These are phyloP conservation scores for Helenozyma rhizophorensis DNA, from an alignment of 805 yeast species.

Conservation along the genomic window DNA sequence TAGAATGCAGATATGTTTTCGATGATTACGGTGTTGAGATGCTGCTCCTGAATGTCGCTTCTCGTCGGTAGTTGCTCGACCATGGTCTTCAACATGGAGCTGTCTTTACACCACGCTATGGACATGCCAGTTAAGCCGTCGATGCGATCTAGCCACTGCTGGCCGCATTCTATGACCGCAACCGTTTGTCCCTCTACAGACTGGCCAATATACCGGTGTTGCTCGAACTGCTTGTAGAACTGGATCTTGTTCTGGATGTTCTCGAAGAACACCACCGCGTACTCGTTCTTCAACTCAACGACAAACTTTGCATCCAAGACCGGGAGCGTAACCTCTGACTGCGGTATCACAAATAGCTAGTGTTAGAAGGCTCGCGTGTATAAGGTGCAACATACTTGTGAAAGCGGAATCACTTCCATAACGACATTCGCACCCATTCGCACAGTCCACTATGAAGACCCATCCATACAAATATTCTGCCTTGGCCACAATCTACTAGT, in stretches of 20 bases:
- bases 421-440: too few relatives aligned
- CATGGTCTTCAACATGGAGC: too few relatives aligned
- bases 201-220: neutral
- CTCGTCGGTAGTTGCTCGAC: too few relatives aligned
- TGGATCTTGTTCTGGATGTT: constrained; percentile 6
- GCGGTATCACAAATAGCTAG: constrained; percentile 5
- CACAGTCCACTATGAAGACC: too few relatives aligned
- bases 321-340: constrained; percentile 1
- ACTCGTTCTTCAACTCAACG: constrained; percentile 6
- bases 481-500: too few relatives aligned
- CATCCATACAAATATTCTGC: too few relatives aligned
- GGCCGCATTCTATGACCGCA: too few relatives aligned
- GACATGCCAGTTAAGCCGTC: too few relatives aligned
- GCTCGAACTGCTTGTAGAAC: constrained; percentile 7
- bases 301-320: neutral
- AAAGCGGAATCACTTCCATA: constrained; percentile 2
- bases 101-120: too few relatives aligned
- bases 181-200: too few relatives aligned
- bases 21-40: constrained; percentile 20
- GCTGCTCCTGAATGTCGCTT: neutral
- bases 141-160: too few relatives aligned
- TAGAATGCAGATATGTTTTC: constrained; percentile 33
- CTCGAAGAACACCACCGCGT: constrained; percentile 9
- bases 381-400: constrained; percentile 3
- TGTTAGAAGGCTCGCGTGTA: constrained; percentile 1